phyloP scores from a whole-genome alignment of 805 yeast genomes.

The Yarrowia sp. region DNA sequence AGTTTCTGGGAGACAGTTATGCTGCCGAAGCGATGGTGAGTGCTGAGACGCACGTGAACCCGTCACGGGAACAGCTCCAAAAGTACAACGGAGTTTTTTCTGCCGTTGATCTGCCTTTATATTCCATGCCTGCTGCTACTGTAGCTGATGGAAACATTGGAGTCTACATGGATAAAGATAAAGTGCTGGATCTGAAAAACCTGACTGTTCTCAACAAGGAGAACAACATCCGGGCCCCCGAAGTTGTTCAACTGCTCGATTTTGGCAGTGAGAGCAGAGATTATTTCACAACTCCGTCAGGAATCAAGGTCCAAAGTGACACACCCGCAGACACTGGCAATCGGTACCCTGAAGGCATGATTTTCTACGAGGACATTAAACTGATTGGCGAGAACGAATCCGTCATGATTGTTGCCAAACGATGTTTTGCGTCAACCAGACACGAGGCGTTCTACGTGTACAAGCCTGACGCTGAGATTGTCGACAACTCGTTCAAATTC shows the following conservation, averaged over 20 bases:
- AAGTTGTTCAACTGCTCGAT: not conserved
- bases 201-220: not conserved
- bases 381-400: not conserved
- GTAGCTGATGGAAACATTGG: too few species aligned
- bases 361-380: not conserved
- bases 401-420: conserved; percentile 1
- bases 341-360: not conserved
- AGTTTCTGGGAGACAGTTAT: too few species aligned
- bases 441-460: conserved; percentile 16
- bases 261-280: conserved; percentile 2
- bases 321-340: not conserved
- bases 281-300: not conserved
- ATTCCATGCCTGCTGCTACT: too few species aligned
- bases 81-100: too few species aligned
- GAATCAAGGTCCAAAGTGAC: not conserved
- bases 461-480: conserved; percentile 6
- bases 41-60: too few species aligned
- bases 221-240: not conserved
- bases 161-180: too few species aligned
- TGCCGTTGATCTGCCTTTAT: too few species aligned
- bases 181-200: not conserved
- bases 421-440: not conserved
- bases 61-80: too few species aligned
- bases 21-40: too few species aligned
- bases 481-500: not conserved